Evolutionary conservation across 306 rosid species (phyloP).

Genomic region (Cajanus cajan): DNA sequence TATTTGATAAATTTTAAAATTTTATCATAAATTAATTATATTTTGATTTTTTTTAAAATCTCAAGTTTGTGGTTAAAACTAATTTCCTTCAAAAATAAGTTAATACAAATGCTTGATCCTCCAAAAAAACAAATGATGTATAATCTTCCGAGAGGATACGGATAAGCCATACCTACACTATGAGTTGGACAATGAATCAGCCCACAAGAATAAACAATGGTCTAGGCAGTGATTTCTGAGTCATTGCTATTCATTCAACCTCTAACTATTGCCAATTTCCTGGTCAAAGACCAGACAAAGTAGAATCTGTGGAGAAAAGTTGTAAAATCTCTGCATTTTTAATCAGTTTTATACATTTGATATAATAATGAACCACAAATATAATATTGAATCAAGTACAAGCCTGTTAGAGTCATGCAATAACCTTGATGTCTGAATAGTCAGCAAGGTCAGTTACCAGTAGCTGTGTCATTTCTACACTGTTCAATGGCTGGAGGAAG

Average conservation of each 20-base stretch:
- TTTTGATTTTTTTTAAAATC: neutral
- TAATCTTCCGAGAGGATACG: neutral
- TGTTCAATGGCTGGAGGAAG: constrained; percentile 75
- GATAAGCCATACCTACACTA: neutral
- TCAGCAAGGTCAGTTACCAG: constrained; percentile 50
- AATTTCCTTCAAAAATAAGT: neutral
- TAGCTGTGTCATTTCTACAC: constrained; percentile 60
- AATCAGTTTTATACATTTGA: constrained; percentile 20
- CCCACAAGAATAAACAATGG: neutral
- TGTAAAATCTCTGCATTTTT: constrained; percentile 18
- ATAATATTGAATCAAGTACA: neutral
- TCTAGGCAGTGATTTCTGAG: neutral
- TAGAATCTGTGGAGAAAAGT: constrained; percentile 16
- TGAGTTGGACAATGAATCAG: neutral
- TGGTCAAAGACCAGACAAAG: constrained; percentile 1
- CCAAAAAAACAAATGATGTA: neutral
- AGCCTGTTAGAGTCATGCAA: constrained; percentile 6
- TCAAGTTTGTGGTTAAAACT: neutral
- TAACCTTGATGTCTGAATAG: constrained; percentile 7
- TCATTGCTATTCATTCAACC: constrained; percentile 18
- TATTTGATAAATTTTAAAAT: no score
- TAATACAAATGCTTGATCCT: neutral
- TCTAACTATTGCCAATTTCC: constrained; percentile 9
- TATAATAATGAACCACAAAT: neutral
- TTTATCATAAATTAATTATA: neutral